phyloP scores from a whole-genome alignment of 225 moss, liverwort and hornwort genomes.

The Pseudisothecium myosuroides region DNA sequence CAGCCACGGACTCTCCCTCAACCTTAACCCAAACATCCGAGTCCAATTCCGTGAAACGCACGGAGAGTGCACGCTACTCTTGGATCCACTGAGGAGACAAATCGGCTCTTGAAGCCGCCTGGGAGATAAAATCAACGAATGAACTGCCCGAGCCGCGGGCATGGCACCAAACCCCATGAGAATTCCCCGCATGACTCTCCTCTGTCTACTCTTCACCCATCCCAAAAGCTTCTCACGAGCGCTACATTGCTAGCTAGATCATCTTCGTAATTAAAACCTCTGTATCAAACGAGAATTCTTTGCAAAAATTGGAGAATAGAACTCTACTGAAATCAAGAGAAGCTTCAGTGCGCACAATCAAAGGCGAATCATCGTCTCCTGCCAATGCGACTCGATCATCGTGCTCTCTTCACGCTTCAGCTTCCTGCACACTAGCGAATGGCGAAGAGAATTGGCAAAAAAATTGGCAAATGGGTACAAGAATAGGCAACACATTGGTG shows the following conservation, averaged over 20 bases:
- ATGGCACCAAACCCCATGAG: slow-evolving; percentile 11
- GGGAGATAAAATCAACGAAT: slow-evolving; percentile 8
- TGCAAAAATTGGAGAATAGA: neutral
- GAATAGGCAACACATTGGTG: neutral
- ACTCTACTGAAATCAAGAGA: neutral
- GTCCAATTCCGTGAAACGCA: neutral
- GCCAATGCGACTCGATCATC: neutral
- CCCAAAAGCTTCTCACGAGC: neutral
- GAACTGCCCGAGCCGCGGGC: slow-evolving; percentile 19
- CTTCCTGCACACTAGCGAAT: neutral
- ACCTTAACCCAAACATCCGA: neutral
- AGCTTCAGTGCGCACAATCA: neutral
- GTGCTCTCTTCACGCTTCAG: neutral
- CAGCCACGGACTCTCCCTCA: neutral
- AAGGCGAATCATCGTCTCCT: neutral
- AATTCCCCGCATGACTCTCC: slow-evolving; percentile 15
- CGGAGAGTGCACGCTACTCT: neutral
- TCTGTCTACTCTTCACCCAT: neutral
- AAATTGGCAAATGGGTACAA: neutral
- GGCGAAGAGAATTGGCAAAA: neutral
- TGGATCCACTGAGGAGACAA: neutral
- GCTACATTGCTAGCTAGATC: neutral
- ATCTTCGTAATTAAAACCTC: neutral
- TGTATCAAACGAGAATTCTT: neutral
- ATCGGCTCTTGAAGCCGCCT: neutral